Conservation (phyloP, 176 grass and related monocot species). For the Zoysia pacifica region DNA sequence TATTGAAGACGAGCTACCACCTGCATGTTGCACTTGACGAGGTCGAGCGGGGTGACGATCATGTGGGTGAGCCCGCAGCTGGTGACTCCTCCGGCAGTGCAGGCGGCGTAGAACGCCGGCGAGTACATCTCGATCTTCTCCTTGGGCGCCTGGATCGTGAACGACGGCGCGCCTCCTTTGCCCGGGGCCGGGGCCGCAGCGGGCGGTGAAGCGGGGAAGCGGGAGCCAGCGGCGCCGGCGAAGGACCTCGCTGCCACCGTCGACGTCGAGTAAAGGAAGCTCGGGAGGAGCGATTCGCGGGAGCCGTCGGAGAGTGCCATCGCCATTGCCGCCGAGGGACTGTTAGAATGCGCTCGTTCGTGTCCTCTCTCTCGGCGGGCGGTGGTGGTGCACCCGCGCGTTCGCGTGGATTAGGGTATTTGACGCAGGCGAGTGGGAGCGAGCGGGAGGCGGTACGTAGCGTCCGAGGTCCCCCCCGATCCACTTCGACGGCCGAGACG, state of each 20-base stretch:
- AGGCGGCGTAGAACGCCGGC: slow-evolving; percentile 84
- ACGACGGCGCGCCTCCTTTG: neutral
- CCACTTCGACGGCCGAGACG: slow-evolving; percentile 19
- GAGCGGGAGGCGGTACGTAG: neutral
- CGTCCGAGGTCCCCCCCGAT: neutral
- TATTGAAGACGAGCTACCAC: slow-evolving; percentile 13
- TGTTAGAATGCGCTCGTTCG: slow-evolving; percentile 3
- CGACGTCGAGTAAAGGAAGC: slow-evolving; percentile 64
- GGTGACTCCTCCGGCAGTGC: slow-evolving; percentile 80
- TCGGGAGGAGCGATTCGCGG: slow-evolving; percentile 55
- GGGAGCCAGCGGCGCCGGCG: slow-evolving; percentile 26
- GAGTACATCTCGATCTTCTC: slow-evolving; percentile 81
- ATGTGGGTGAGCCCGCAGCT: slow-evolving; percentile 95
- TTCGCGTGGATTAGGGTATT: slow-evolving; percentile 19
- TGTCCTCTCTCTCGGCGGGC: neutral
- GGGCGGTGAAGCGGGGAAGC: slow-evolving; percentile 2
- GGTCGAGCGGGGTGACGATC: slow-evolving; percentile 89
- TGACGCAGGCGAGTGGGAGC: neutral
- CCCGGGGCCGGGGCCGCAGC: slow-evolving; percentile 12
- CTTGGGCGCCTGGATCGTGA: slow-evolving; percentile 40
- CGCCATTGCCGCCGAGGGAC: slow-evolving; percentile 43
- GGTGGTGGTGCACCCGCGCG: slow-evolving; percentile 22
- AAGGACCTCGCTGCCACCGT: slow-evolving; percentile 22
- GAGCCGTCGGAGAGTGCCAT: slow-evolving; percentile 60
- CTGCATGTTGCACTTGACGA: slow-evolving; percentile 99